Base-by-base conservation (phyloP, 345 rosid genomes). In the Firmiana major region DNA sequence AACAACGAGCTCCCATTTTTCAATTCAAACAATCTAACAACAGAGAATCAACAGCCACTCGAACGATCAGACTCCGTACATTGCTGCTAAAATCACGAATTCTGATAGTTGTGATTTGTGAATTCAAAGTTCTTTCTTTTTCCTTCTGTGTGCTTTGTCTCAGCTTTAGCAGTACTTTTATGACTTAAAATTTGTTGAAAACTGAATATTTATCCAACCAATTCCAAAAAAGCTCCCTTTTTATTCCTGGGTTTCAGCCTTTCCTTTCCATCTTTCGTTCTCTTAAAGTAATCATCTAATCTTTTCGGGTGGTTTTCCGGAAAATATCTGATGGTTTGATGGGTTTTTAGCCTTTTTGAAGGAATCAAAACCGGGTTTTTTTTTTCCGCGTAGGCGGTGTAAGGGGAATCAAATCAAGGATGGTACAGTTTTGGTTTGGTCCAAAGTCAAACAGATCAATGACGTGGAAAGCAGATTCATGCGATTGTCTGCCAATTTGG, bases 1-100 rank as follows among this genome's bases (percentile, higher is more conserved):
- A 91, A 84, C 93, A 91, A 10, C 90, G 84, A 81, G 79, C 89
- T 71, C 93, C 96, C 96, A 91, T 91, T 84, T 82, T 10, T 15
- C 2, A 55, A 15, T 7, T 45, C 55, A 64, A 42, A 64, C 16
- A 55, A 72, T 64, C 65, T 9, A 51, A 71, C 43, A 53, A 81
- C 19, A 74, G 26, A n/a, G 10, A 54, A 12, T 3, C 31, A 26
- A 45, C 3, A 26, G 16, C 8, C 21, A 5, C 4, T 22, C 57
- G 53, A 55, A 74, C n/a, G 66, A 75, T 82, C 82, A 72, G 72
- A 75, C 51, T 49, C 48, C 8, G 71, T 17, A 36, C 79, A 80
- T 77, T 7, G 63, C 60, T 71, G 74, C 74, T 13, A 17, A 42
- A 68, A 28, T 26, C 24, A 60, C 26, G 1, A 51, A 16, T 8